Evolutionary conservation across 371 early-diverging fungal genomes (phyloP).

Genomic region (Rhizopus stolonifer): DNA sequence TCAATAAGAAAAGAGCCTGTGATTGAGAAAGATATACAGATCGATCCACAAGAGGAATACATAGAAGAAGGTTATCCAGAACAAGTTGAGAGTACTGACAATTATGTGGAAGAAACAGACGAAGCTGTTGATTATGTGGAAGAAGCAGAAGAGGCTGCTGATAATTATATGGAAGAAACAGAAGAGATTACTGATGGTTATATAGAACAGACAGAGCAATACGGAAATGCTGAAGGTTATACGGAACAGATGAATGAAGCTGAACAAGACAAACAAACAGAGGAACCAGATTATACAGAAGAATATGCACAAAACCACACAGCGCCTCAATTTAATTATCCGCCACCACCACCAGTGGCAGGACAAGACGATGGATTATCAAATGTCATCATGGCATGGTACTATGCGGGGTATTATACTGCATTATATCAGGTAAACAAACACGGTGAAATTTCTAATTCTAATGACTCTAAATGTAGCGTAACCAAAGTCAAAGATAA

Average conservation of each 20-base stretch:
- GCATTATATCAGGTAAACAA: constrained; percentile 60
- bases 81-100: no score
- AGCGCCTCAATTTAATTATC: background rate
- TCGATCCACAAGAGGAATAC: background rate
- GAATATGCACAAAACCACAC: background rate
- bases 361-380: constrained; percentile 22
- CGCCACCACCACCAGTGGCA: constrained; percentile 6
- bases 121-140: constrained; percentile 1
- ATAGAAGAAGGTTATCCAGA: no score
- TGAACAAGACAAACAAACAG: background rate
- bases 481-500: no score
- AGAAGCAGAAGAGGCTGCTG: background rate
- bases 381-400: constrained; percentile 78
- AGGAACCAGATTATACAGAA: background rate
- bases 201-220: background rate
- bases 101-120: background rate
- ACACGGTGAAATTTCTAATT: no score
- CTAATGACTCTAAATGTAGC: no score
- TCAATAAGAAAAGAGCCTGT: background rate
- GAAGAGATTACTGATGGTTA: background rate
- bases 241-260: no score
- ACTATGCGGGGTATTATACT: constrained; percentile 77
- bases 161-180: no score
- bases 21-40: background rate
- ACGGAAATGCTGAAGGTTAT: background rate